Evolutionary conservation across 768 basidiomycete species (phyloP), one percentile per base, ranked within the genome.

Genomic region (Pisolithus marmoratus): DNA sequence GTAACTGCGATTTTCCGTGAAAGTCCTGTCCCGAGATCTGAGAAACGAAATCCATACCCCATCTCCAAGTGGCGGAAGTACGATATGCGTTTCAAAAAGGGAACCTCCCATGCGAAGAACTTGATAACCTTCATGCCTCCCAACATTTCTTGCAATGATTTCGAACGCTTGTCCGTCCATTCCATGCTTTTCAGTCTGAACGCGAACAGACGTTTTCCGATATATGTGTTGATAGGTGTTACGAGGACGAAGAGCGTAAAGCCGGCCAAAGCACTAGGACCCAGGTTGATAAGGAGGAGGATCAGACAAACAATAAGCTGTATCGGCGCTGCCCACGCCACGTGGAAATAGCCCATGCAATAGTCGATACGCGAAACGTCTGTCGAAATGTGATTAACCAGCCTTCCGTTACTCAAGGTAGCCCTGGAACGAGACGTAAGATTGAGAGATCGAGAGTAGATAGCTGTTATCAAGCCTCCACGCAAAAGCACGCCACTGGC

Each of bases 341-440:
- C 84, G 58, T 90, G 88, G 67, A 90, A 87, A 71, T 84, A 88
- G 19, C 84, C 75, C 59, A 81, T 76, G 60, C 85, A 87, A 60
- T 93, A 96, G 63, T 97, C 93, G 63, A 97, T 89, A 20, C 94
- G 81, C 26, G 88, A 92, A 20, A 94, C 83, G 63, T 94, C 92
- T 1, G 89, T 91, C 5, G 90, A 92, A 54, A 98, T 94, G 70
- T 95, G 92, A 58, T 93, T 94, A 56, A 96, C 86, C 11, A 96
- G 79, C 63, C 87, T 87, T 22, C 93, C 94, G 60, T 91, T 96
- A 1, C 89, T 82, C 40, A 94, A 77, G 9, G 80, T 83, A 1
- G 84, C 83, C 7, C 94, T 81, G 6, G 91, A 82, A 38, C 90
- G 84, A 17, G 87, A 80, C 2, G 88, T 87, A 27, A 97, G 76